Evolutionary conservation across 106 monocot species (phyloP).

Genomic region (Dioscorea zingiberensis): DNA sequence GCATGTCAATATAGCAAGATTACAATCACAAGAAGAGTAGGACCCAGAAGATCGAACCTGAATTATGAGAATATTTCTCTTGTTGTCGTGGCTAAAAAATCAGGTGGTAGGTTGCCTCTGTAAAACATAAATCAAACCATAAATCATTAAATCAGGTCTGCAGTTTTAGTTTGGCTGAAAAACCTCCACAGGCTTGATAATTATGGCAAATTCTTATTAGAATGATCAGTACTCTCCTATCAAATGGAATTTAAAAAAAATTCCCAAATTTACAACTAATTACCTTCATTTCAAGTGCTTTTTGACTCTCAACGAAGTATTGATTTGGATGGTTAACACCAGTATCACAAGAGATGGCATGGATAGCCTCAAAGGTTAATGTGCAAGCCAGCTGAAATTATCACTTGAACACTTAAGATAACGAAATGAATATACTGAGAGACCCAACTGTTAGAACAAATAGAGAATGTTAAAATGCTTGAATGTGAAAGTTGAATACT

Average conservation of each 20-base stretch:
- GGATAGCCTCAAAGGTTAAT: constrained; percentile 78
- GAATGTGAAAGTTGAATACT: constrained; percentile 23
- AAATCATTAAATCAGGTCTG: too few species aligned
- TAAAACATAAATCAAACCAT: too few species aligned
- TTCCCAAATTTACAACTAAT: background rate
- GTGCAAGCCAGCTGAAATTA: constrained; percentile 75
- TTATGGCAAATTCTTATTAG: background rate
- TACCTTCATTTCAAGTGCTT: constrained; percentile 34
- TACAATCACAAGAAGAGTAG: background rate
- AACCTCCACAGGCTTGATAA: too few species aligned
- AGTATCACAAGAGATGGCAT: constrained; percentile 52
- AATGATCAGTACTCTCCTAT: background rate
- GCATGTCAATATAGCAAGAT: background rate
- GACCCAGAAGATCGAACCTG: background rate
- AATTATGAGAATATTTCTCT: background rate
- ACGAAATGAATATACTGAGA: background rate
- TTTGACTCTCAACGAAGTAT: constrained; percentile 50
- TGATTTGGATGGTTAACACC: constrained; percentile 71
- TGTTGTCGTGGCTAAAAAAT: background rate
- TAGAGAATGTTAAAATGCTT: background rate
- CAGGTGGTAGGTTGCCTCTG: too few species aligned
- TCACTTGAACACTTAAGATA: background rate
- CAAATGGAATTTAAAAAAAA: background rate
- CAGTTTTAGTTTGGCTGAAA: too few species aligned
- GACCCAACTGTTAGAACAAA: background rate